Percentiles rank a stretch among this genome's conserved stretches.
These are phyloP conservation scores for Rhynchosporium agropyri DNA, from an alignment of 2,329 filamentous ascomycete genomes.

Conservation along the genomic window DNA sequence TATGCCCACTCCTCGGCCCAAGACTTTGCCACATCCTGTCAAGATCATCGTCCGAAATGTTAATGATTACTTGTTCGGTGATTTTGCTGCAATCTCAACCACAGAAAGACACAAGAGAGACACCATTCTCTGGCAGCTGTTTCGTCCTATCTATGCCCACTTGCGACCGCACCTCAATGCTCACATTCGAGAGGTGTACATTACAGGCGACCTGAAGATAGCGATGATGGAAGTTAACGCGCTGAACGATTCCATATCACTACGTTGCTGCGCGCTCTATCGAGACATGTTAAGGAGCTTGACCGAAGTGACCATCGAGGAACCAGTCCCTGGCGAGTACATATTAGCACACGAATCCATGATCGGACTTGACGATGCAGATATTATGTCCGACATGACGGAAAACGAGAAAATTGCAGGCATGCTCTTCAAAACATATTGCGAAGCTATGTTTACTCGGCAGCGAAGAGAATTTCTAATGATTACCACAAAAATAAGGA, in stretches of 20 bases:
- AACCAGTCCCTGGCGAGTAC: constrained; percentile 5
- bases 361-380: not conserved
- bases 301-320: not conserved
- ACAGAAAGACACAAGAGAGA: not conserved
- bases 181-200: not conserved
- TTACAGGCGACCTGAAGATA: not conserved
- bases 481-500: not conserved
- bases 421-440: not conserved
- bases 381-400: not conserved
- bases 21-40: not conserved
- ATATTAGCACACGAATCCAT: not conserved
- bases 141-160: not conserved
- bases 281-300: constrained; percentile 1
- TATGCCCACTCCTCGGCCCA: not conserved
- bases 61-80: constrained; percentile 7
- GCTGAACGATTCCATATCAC: not conserved
- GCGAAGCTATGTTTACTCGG: not conserved
- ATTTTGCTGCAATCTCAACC: constrained; percentile 4
- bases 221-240: not conserved
- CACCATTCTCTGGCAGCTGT: not conserved
- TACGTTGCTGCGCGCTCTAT: constrained; percentile 2
- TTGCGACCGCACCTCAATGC: not conserved
- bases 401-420: not conserved
- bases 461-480: not conserved
- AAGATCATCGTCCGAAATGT: not conserved